These are phyloP conservation scores for Fomitopsis pinicola DNA, from an alignment of 1,284 basidiomycete species.

Conservation along the genomic window DNA sequence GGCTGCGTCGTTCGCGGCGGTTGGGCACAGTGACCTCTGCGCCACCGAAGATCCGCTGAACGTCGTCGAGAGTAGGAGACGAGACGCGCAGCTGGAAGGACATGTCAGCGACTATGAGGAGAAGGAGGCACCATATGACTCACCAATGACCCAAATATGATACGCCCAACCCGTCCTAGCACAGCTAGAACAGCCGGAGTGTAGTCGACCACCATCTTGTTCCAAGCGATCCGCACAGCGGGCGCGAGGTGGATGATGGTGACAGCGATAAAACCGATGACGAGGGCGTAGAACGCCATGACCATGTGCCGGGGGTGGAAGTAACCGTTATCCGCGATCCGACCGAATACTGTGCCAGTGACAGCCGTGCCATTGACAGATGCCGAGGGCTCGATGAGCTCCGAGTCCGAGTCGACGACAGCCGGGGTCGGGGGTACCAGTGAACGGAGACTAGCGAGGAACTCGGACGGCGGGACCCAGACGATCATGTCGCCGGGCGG, in stretches of 20 bases:
- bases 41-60: background rate
- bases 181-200: background rate
- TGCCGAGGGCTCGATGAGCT: too few relatives aligned
- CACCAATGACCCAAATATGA: background rate
- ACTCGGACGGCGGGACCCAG: background rate
- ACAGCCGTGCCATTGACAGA: too few relatives aligned
- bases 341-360: too few relatives aligned
- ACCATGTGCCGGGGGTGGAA: background rate
- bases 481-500: background rate
- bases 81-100: background rate
- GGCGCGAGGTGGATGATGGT: background rate
- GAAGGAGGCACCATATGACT: background rate
- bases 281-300: background rate
- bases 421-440: background rate
- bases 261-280: background rate
- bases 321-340: background rate
- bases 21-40: background rate
- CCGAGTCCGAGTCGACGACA: background rate
- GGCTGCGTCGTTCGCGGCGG: background rate
- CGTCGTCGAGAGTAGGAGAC: background rate
- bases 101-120: background rate
- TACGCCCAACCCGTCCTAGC: background rate
- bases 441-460: background rate
- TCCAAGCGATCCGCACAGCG: background rate
- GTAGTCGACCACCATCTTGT: background rate